A percentile compares a stretch with the other conserved stretches of the same genome.
phyloP scores from a whole-genome alignment of 805 yeast genomes.

The Zygoascus flipseniorum region DNA sequence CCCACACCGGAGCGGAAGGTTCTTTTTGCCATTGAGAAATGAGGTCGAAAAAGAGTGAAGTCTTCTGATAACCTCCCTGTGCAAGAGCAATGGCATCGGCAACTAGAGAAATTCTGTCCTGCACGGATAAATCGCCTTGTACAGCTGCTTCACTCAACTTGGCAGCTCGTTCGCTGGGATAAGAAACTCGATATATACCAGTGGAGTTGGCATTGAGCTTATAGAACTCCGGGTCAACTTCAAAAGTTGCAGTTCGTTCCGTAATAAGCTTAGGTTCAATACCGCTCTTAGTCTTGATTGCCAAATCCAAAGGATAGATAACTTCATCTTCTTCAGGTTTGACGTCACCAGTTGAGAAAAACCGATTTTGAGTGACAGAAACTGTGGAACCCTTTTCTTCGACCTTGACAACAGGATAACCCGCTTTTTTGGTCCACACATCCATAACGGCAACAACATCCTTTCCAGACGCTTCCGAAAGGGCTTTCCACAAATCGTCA shows the following conservation, averaged over 20 bases:
- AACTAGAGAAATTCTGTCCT: constrained; percentile 57
- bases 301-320: constrained; percentile 54
- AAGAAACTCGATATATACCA: constrained; percentile 53
- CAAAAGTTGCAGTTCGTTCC: not conserved
- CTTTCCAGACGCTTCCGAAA: constrained; percentile 60
- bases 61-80: constrained; percentile 41
- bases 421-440: constrained; percentile 72
- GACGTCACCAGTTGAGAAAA: constrained; percentile 69
- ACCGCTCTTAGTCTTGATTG: constrained; percentile 46
- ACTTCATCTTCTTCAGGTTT: constrained; percentile 63
- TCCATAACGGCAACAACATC: constrained; percentile 69
- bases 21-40: constrained; percentile 44
- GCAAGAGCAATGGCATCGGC: constrained; percentile 53
- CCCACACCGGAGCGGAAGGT: constrained; percentile 46
- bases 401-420: constrained; percentile 67
- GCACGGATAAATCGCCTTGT: constrained; percentile 43
- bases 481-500: constrained; percentile 67
- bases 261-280: constrained; percentile 19
- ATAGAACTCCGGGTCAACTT: constrained; percentile 32
- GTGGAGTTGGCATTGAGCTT: constrained; percentile 55
- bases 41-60: constrained; percentile 42
- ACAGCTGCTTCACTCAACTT: constrained; percentile 47
- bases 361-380: constrained; percentile 61
- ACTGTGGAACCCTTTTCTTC: constrained; percentile 42
- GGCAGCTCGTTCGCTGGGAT: constrained; percentile 42